Conservation (phyloP, 179 eudicot species). For the Vitellaria paradoxa region DNA sequence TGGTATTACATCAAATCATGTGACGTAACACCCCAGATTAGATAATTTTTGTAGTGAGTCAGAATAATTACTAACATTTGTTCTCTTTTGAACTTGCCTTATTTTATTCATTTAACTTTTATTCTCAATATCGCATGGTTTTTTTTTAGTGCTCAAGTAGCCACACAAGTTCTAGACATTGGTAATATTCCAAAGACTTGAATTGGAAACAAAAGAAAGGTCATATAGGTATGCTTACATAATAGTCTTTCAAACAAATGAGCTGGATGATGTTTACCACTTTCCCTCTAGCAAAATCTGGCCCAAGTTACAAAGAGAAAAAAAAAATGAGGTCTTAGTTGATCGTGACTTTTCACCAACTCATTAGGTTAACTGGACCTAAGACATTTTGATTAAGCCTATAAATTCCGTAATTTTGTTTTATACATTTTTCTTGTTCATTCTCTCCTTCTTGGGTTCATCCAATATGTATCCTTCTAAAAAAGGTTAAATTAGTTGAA, state of each 20-base stretch:
- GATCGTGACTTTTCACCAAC: not conserved
- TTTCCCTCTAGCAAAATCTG: too few relatives aligned
- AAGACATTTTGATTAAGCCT: not conserved
- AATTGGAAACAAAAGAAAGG: not conserved
- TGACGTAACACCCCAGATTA: too few relatives aligned
- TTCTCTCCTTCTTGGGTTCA: not conserved
- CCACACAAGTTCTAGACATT: too few relatives aligned
- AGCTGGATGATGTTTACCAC: not conserved
- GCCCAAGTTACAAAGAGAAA: too few relatives aligned
- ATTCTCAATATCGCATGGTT: not conserved
- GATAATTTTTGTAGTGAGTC: too few relatives aligned
- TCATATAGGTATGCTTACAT: not conserved
- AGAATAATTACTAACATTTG: not conserved
- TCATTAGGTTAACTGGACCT: not conserved
- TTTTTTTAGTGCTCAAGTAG: not conserved
- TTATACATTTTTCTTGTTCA: not conserved
- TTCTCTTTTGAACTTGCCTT: not conserved
- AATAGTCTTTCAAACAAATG: not conserved
- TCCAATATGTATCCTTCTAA: not conserved
- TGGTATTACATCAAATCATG: too few relatives aligned
- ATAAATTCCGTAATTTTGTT: not conserved
- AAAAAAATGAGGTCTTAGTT: not conserved
- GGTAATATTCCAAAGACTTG: not conserved
- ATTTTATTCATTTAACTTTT: not conserved
- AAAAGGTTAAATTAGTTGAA: not conserved